Base-by-base conservation (phyloP, 148 eudicot genomes). In the Drosera capensis region DNA sequence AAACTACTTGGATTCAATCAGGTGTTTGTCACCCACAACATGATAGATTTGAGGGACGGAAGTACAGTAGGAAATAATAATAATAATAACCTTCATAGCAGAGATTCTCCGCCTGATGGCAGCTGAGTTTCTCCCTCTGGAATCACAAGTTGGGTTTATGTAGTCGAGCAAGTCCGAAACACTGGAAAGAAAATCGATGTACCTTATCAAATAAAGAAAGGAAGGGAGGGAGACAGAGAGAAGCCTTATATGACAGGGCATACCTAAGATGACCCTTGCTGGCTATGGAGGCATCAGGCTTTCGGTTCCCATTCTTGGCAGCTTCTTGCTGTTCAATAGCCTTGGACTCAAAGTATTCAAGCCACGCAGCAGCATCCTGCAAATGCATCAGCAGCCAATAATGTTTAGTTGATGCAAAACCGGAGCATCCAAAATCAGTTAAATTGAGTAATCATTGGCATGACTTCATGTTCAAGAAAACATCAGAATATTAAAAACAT, bases 311-410 rank as follows among this genome's bases (percentile, higher is more conserved):
- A 60, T 85, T 85, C 61, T 86, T 59, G 46, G 99, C 95, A 66
- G 95, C 95, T 74, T 92, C 99, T 77, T 92, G 95, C 58, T 92
- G 99, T 66, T 92, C 99, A 74, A 92, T 77, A 58, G 95, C 95
- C 83, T 92, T 92, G 24, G 99, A 92, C 68, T 92, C 99, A 63
- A 92, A 92, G 76, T 92, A 92, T 59, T 92, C 99, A 12, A 92
- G 82, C 99, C 99, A 92, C 30, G 99, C 99, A 55, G 99, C 95
- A 59, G 99, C 99, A 72, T 92, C 99, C 99, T 92, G 75, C 62
- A 63, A 34, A 15, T 34, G 38, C n/a, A 15, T 4, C 11, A 28
- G 14, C 5, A 9, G 11, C n/a, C n/a, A 34, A 34, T 11, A 9
- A n/a, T n/a, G n/a, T n/a, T n/a, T n/a, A n/a, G n/a, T n/a, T n/a